Evolutionary conservation across 2,329 filamentous ascomycete genomes (phyloP).

Genomic region (Paecilomyces sp.): DNA sequence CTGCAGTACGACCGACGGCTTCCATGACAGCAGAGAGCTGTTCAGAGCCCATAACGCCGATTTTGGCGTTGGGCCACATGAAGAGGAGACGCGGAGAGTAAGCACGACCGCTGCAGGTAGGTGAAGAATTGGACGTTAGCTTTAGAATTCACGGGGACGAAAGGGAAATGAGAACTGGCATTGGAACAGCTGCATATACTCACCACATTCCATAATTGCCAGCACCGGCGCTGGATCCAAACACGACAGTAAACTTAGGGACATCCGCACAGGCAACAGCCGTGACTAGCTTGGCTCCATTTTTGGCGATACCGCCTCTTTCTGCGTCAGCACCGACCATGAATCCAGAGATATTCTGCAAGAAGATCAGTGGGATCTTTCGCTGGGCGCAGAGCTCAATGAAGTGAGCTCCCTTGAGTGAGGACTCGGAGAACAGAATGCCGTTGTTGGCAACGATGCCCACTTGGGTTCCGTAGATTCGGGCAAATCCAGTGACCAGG

Average conservation of each 20-base stretch:
- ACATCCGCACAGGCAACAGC: slow-evolving; percentile 91
- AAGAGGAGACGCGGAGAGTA: slow-evolving; percentile 88
- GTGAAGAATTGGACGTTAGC: slow-evolving; percentile 2
- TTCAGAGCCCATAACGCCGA: slow-evolving; percentile 92
- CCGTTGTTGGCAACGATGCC: slow-evolving; percentile 95
- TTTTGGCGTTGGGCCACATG: slow-evolving; percentile 97
- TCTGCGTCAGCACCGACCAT: slow-evolving; percentile 95
- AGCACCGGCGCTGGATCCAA: slow-evolving; percentile 87
- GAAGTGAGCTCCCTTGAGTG: slow-evolving; percentile 93
- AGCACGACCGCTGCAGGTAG: slow-evolving; percentile 60
- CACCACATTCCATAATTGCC: slow-evolving; percentile 97
- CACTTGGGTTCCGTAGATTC: slow-evolving; percentile 82
- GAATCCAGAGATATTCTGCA: slow-evolving; percentile 96
- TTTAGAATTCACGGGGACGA: not conserved
- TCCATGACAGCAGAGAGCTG: slow-evolving; percentile 92
- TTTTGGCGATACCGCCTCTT: slow-evolving; percentile 92
- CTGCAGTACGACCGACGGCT: slow-evolving; percentile 76
- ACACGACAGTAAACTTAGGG: slow-evolving; percentile 92
- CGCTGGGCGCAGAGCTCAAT: slow-evolving; percentile 90
- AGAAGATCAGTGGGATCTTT: slow-evolving; percentile 80
- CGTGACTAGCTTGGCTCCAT: slow-evolving; percentile 92
- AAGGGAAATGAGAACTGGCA: too few species aligned
- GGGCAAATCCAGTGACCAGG: slow-evolving; percentile 84
- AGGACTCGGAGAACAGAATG: slow-evolving; percentile 82
- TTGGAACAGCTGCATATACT: slow-evolving; percentile 19